Evolutionary conservation across 2,329 filamentous ascomycete genomes (phyloP).

Genomic region (Helicocarpus griseus): DNA sequence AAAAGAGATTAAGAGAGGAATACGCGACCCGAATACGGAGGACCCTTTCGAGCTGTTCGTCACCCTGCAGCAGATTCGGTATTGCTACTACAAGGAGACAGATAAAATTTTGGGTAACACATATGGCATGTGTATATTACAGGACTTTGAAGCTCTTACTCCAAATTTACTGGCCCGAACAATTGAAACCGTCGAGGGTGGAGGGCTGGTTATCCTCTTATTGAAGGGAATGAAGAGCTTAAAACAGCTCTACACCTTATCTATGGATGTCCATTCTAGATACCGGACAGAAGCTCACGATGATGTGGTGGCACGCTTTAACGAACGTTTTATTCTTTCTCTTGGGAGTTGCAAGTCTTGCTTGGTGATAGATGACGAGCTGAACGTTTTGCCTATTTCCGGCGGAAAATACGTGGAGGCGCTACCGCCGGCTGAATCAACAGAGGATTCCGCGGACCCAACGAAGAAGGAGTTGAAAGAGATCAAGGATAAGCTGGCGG

Average conservation of each 20-base stretch:
- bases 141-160: constrained; percentile 95
- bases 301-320: constrained; percentile 92
- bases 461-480: constrained; percentile 66
- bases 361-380: constrained; percentile 91
- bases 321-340: constrained; percentile 92
- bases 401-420: constrained; percentile 83
- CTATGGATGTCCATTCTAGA: constrained; percentile 95
- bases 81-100: constrained; percentile 99
- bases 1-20: constrained; percentile 92
- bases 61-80: constrained; percentile 91
- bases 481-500: constrained; percentile 79
- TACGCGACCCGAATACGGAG: constrained; percentile 81
- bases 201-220: constrained; percentile 79
- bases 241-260: constrained; percentile 92
- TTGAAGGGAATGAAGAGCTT: constrained; percentile 94
- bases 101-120: constrained; percentile 98
- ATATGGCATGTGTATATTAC: constrained; percentile 95
- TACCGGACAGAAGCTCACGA: constrained; percentile 94
- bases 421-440: constrained; percentile 64
- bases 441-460: constrained; percentile 61
- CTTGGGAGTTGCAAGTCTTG: constrained; percentile 92
- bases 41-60: constrained; percentile 97
- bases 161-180: constrained; percentile 93
- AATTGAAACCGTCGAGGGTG: constrained; percentile 95
- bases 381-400: constrained; percentile 95